Conservation (phyloP, 2,329 filamentous ascomycete genomes). For the Claviceps sorghi region DNA sequence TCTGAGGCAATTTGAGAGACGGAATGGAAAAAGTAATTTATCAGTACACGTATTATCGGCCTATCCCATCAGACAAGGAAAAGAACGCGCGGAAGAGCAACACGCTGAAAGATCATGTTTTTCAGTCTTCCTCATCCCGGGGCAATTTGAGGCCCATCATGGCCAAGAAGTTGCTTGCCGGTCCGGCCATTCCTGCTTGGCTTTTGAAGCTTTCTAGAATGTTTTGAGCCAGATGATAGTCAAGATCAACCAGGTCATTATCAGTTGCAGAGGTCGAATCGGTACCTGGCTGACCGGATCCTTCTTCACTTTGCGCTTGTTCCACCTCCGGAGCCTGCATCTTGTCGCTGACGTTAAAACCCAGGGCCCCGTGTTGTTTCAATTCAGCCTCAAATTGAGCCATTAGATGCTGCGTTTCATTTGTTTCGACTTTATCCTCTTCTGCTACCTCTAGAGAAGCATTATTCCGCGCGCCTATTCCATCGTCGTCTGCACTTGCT, state of each 20-base stretch:
- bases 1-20: neutral
- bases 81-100: neutral
- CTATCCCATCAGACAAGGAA: neutral
- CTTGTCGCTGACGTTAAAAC: slow-evolving; percentile 28
- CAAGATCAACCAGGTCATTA: slow-evolving; percentile 54
- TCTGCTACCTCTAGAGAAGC: neutral
- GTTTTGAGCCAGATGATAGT: slow-evolving; percentile 81
- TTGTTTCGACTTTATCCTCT: neutral
- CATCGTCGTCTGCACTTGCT: neutral
- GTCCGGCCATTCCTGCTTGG: slow-evolving; percentile 72
- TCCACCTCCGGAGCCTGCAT: slow-evolving; percentile 8
- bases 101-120: neutral
- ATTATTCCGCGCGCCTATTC: neutral
- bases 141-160: slow-evolving; percentile 76
- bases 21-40: neutral
- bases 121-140: slow-evolving; percentile 51
- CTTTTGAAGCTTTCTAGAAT: slow-evolving; percentile 85
- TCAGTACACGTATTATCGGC: neutral
- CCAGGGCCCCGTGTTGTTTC: slow-evolving; percentile 10
- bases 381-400: slow-evolving; percentile 61
- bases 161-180: slow-evolving; percentile 72
- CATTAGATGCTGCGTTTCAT: slow-evolving; percentile 42
- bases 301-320: neutral
- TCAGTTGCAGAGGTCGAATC: slow-evolving; percentile 31
- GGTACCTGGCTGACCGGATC: slow-evolving; percentile 7